Percentiles rank a stretch among this genome's conserved stretches.
phyloP scores from a whole-genome alignment of 2,329 filamentous ascomycete genomes.

The Verticillium dahliae region DNA sequence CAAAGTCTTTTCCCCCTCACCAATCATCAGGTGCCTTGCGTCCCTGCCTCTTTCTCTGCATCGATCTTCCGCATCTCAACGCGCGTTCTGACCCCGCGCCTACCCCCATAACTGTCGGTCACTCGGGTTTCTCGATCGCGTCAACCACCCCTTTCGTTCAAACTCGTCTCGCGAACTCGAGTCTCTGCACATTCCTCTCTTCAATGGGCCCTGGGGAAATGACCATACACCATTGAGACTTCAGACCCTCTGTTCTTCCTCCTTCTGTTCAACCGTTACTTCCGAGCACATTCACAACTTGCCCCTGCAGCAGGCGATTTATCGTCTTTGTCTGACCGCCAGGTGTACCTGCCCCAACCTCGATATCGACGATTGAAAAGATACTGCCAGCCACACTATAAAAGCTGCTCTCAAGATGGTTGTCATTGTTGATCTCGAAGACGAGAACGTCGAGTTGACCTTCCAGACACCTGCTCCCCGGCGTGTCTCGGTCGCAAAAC shows the following conservation, averaged over 20 bases:
- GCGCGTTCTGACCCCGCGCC: not conserved
- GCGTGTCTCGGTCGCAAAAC: not conserved
- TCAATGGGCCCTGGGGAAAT: not conserved
- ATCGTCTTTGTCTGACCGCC: not conserved
- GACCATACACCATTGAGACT: not conserved
- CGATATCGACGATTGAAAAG: not conserved
- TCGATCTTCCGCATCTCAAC: not conserved
- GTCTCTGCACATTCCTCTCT: not conserved
- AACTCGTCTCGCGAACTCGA: not conserved
- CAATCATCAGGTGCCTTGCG: not conserved
- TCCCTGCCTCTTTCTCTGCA: not conserved
- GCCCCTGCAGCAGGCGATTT: not conserved
- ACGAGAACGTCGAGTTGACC: slow-evolving; percentile 8
- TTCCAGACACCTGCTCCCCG: slow-evolving; percentile 2
- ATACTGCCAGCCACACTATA: not conserved
- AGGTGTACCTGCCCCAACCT: not conserved
- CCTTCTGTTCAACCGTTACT: not conserved
- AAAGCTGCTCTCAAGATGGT: slow-evolving; percentile 5
- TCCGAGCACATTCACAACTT: not conserved
- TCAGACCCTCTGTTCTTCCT: not conserved
- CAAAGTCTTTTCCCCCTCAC: not conserved
- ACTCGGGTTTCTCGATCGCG: not conserved
- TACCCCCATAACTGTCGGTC: not conserved
- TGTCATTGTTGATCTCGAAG: slow-evolving; percentile 17
- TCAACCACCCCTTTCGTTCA: not conserved